Evolutionary conservation across 1,284 basidiomycete species (phyloP).

Genomic region (Farysia itapuensis): DNA sequence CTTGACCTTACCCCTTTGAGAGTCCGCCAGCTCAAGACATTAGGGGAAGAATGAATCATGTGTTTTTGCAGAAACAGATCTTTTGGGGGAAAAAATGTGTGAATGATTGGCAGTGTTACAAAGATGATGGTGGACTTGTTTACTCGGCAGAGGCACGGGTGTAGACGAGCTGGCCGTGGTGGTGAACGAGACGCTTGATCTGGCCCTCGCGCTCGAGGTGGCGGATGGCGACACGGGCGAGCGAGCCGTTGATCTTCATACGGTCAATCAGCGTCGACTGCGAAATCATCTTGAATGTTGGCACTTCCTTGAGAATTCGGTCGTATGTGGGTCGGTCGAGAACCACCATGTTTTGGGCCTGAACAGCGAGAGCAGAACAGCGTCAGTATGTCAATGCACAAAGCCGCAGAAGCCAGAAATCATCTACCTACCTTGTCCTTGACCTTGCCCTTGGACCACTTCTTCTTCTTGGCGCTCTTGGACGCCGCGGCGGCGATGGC

Average conservation of each 20-base stretch:
- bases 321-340: conserved; percentile 74
- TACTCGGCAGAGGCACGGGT: conserved; percentile 60
- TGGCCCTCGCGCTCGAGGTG: conserved; percentile 91
- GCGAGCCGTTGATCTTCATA: conserved; percentile 90
- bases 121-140: too few relatives aligned
- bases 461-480: conserved; percentile 85
- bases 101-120: too few relatives aligned
- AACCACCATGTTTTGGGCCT: conserved; percentile 76
- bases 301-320: conserved; percentile 98
- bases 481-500: conserved; percentile 58
- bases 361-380: too few relatives aligned
- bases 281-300: conserved; percentile 98
- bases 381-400: too few relatives aligned
- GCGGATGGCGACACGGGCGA: conserved; percentile 88
- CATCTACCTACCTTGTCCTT: conserved; percentile 90
- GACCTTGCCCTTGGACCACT: conserved; percentile 99
- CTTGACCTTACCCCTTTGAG: too few relatives aligned
- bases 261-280: conserved; percentile 88
- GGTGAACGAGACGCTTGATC: conserved; percentile 97
- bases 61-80: too few relatives aligned
- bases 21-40: too few relatives aligned
- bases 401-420: too few relatives aligned
- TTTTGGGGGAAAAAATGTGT: too few relatives aligned
- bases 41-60: too few relatives aligned
- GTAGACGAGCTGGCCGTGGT: conserved; percentile 90